A percentile compares a stretch with the other conserved stretches of the same genome.
Conservation (phyloP, 768 basidiomycete genomes). For the Psilocybe subaeruginosa region DNA sequence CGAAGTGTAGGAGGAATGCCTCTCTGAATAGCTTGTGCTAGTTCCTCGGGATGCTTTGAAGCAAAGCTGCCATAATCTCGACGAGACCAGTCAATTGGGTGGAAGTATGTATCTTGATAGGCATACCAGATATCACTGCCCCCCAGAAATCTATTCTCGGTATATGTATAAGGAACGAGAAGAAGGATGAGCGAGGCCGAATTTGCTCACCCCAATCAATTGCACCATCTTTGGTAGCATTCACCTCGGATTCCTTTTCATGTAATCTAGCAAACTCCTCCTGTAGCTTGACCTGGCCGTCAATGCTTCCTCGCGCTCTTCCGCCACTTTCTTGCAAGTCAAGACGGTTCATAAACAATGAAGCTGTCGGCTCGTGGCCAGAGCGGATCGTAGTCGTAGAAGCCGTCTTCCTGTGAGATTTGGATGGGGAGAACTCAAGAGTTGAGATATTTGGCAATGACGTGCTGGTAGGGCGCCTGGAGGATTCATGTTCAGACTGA, state of each 20-base stretch:
- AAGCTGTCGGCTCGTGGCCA: constrained; percentile 40
- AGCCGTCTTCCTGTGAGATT: constrained; percentile 62
- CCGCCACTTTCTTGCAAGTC: constrained; percentile 51
- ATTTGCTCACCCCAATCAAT: constrained; percentile 78
- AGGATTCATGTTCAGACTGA: constrained; percentile 1
- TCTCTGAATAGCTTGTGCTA: constrained; percentile 88
- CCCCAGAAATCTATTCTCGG: constrained; percentile 86
- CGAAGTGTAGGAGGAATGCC: constrained; percentile 89
- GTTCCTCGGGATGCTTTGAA: constrained; percentile 69
- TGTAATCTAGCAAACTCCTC: constrained; percentile 77
- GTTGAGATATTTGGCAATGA: constrained; percentile 9
- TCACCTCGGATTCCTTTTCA: constrained; percentile 47
- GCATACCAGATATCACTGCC: constrained; percentile 79
- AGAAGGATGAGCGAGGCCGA: not conserved
- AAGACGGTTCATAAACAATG: constrained; percentile 58
- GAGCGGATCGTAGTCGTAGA: constrained; percentile 65
- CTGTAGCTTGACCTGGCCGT: constrained; percentile 72
- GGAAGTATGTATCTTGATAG: not conserved
- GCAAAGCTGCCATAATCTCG: constrained; percentile 91
- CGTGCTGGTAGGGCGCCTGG: constrained; percentile 15
- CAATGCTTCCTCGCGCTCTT: constrained; percentile 50
- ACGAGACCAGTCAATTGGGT: not conserved
- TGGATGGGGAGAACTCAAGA: constrained; percentile 20
- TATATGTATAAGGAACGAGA: not conserved
- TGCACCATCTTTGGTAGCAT: constrained; percentile 39